Evolutionary conservation across 2,329 filamentous ascomycete genomes (phyloP), one percentile per base, ranked within the genome.

Genomic region (Penicillium sclerotiorum): DNA sequence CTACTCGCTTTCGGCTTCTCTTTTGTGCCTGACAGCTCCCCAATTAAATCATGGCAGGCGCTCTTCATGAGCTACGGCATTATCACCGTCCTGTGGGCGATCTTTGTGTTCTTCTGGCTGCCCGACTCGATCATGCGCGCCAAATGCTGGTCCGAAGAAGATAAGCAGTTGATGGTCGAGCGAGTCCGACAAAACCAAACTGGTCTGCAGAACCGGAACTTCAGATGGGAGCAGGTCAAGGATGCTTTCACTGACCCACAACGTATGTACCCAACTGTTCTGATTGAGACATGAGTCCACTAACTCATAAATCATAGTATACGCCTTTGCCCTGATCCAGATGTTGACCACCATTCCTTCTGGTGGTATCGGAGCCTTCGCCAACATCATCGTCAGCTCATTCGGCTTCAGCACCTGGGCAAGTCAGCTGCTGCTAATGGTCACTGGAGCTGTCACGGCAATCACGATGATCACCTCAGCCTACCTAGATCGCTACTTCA

Each of bases 261-360:
- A 67, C 77, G 77, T 38, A 87, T 79, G 75, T 81, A 80, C 25
- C 85, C 32, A 67, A 81, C 4, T 23, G 2, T 11, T 2, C 20
- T 13, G 1, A 28, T 5, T 1, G n/a, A 36, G 15, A 18, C 20
- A 18, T 17, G 7, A 36, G 12, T n/a, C 15, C 12, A 36, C 33
- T 18, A 9, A 28, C 25, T n/a, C n/a, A 28, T 28, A 36, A 20
- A 18, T 9, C 15, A 13, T n/a, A 54, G 48, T 54, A 1, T 54
- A 54, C 25, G 52, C 52, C 11, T 54, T 54, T 27, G 52, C 40
- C 9, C 33, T 54, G 3, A 85, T 90, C 38, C 80, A 84, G 47
- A 73, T 90, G 20, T 86, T 83, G 67, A 89, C 87, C 0, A 90
- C 86, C 0, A 73, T 91, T 1, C 87, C 87, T 0, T 90, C 86